A percentile compares a stretch with the other conserved stretches of the same genome.
phyloP scores from a whole-genome alignment of 495 filamentous ascomycete genomes.

The Penicillium canariense region DNA sequence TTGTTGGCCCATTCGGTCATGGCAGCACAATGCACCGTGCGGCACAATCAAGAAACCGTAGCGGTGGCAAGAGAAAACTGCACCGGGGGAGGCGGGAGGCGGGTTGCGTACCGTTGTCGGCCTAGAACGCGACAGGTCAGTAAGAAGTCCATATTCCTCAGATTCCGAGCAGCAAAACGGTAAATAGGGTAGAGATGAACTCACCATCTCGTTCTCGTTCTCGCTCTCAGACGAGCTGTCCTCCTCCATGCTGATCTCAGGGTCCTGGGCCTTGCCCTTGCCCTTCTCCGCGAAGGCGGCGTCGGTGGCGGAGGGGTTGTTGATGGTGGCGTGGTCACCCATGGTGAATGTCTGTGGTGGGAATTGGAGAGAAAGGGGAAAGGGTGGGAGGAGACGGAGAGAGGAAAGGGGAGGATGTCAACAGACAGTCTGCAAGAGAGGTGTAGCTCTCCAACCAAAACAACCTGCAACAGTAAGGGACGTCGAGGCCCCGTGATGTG shows the following conservation, averaged over 20 bases:
- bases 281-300: conserved; percentile 44
- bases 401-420: conserved; percentile 11
- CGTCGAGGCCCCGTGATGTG: conserved; percentile 19
- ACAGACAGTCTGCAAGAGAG: conserved; percentile 31
- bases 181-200: conserved; percentile 18
- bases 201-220: conserved; percentile 62
- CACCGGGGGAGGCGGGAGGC: background rate
- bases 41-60: background rate
- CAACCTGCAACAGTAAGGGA: conserved; percentile 32
- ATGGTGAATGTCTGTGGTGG: conserved; percentile 26
- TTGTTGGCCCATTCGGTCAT: conserved; percentile 9
- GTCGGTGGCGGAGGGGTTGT: conserved; percentile 31
- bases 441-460: conserved; percentile 28
- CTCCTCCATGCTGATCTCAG: conserved; percentile 65
- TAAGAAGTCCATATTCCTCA: background rate
- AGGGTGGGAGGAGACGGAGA: conserved; percentile 4
- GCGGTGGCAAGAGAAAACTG: background rate
- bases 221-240: conserved; percentile 64
- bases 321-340: conserved; percentile 38
- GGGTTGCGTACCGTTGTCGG: conserved; percentile 32
- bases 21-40: background rate
- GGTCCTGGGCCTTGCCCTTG: conserved; percentile 63
- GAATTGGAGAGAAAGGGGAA: background rate
- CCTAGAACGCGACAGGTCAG: conserved; percentile 29
- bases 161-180: background rate